Evolutionary conservation across 352 stramenopile genomes (phyloP).

Genomic region (Elongisporangium undulatum): DNA sequence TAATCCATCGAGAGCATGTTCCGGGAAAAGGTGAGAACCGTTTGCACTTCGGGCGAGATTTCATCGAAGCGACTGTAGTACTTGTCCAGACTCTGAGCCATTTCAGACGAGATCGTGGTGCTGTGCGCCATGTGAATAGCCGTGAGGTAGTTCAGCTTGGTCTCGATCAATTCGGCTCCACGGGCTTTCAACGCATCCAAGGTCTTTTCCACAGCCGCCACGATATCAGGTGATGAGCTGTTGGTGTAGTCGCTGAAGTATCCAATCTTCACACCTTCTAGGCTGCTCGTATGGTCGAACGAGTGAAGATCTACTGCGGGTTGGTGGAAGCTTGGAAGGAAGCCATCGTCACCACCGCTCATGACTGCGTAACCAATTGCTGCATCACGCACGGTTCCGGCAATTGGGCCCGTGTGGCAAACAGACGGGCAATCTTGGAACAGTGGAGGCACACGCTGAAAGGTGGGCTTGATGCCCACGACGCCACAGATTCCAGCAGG

Average conservation of each 20-base stretch:
- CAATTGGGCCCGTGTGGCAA: constrained; percentile 77
- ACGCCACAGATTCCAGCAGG: constrained; percentile 86
- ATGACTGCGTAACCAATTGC: constrained; percentile 85
- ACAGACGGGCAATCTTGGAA: constrained; percentile 56
- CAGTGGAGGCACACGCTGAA: constrained; percentile 63
- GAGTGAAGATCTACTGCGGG: constrained; percentile 39
- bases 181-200: constrained; percentile 43
- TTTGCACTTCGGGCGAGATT: constrained; percentile 68
- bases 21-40: constrained; percentile 67
- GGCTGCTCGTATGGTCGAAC: constrained; percentile 53
- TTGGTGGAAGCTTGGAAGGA: constrained; percentile 42
- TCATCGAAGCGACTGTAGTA: constrained; percentile 50
- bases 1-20: constrained; percentile 74
- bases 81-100: constrained; percentile 66
- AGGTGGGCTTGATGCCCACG: constrained; percentile 88
- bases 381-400: constrained; percentile 67
- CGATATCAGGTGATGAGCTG: constrained; percentile 62
- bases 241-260: constrained; percentile 77
- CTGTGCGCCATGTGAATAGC: constrained; percentile 78
- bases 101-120: constrained; percentile 80
- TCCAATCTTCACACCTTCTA: constrained; percentile 69
- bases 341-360: constrained; percentile 44
- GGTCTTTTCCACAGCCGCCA: constrained; percentile 31
- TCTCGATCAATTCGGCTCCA: constrained; percentile 72
- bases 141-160: constrained; percentile 70